These are phyloP conservation scores for Tephrocybe sp. DNA, from an alignment of 768 basidiomycete species.

Conservation along the genomic window DNA sequence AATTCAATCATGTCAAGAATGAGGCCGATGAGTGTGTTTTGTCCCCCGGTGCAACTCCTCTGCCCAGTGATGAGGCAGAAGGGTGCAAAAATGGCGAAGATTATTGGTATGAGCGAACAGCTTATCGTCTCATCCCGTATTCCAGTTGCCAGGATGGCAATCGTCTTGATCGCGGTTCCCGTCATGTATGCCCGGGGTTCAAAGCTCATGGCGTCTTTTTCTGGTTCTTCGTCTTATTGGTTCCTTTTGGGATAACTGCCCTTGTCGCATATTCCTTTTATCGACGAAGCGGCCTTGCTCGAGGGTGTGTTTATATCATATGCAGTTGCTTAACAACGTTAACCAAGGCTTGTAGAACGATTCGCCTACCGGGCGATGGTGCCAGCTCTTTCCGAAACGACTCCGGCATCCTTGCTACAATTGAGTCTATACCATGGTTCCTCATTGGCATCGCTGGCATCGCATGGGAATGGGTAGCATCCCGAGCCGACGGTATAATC, in stretches of 20 bases:
- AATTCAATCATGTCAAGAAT: conserved; percentile 88
- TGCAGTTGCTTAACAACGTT: conserved; percentile 3
- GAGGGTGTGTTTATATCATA: conserved; percentile 58
- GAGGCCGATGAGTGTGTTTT: conserved; percentile 73
- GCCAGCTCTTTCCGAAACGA: conserved; percentile 33
- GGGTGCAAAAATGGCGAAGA: conserved; percentile 63
- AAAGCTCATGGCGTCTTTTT: conserved; percentile 72
- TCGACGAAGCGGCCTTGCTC: conserved; percentile 64
- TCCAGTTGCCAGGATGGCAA: conserved; percentile 83
- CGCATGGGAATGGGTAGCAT: conserved; percentile 65
- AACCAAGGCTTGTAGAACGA: conserved; percentile 52
- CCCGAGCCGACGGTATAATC: conserved; percentile 41
- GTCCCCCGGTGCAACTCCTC: conserved; percentile 64
- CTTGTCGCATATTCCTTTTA: conserved; percentile 84
- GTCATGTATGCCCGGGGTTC: conserved; percentile 83
- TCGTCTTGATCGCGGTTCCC: conserved; percentile 72
- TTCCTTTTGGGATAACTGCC: conserved; percentile 78
- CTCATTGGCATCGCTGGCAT: conserved; percentile 76
- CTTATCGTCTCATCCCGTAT: conserved; percentile 88
- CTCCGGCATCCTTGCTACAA: conserved; percentile 59
- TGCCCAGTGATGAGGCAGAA: conserved; percentile 58
- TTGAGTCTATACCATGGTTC: conserved; percentile 92
- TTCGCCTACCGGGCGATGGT: conserved; percentile 70
- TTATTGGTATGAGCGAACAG: conserved; percentile 93
- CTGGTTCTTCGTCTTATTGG: conserved; percentile 76